Evolutionary conservation across 2,329 filamentous ascomycete genomes (phyloP).

Genomic region (Raffaelea albimanens): DNA sequence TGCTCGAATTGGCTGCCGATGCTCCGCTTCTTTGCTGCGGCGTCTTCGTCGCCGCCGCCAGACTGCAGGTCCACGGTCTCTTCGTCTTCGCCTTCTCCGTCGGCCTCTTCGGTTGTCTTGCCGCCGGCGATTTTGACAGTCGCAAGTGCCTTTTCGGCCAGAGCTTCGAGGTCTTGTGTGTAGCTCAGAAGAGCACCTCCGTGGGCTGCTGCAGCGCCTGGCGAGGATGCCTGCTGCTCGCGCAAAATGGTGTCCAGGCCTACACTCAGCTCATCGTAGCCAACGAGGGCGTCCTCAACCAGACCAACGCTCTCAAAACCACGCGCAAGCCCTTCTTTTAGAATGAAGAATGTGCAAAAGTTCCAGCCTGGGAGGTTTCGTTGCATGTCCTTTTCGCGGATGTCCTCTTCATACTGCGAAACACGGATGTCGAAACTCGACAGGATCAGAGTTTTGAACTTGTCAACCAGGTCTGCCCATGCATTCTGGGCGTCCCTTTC

Average conservation of each 20-base stretch:
- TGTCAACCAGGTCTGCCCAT: conserved; percentile 75
- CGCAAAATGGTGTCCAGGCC: conserved; percentile 75
- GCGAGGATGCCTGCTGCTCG: conserved; percentile 48
- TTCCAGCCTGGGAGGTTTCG: conserved; percentile 90
- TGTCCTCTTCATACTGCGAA: conserved; percentile 92
- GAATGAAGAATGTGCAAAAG: conserved; percentile 97
- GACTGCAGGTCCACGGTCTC: conserved; percentile 43
- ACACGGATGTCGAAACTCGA: conserved; percentile 86
- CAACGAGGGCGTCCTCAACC: conserved; percentile 87
- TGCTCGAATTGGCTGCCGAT: conserved; percentile 9
- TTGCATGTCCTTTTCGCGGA: conserved; percentile 86
- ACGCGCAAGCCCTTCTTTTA: conserved; percentile 88
- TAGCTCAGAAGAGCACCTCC: conserved; percentile 62
- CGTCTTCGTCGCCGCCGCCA: conserved; percentile 7
- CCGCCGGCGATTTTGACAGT: conserved; percentile 11
- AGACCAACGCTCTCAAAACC: conserved; percentile 95
- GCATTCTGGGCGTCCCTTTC: conserved; percentile 71
- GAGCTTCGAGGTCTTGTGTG: conserved; percentile 62
- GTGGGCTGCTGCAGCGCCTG: conserved; percentile 52
- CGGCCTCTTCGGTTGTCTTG: conserved; percentile 30
- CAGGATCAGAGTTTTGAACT: conserved; percentile 80
- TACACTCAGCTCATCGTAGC: conserved; percentile 87
- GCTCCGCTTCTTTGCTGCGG: background rate
- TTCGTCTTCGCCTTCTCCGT: conserved; percentile 24
- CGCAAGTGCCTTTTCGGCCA: conserved; percentile 35